phyloP scores from a whole-genome alignment of 2,329 filamentous ascomycete species.

The Leptographium lundbergii region DNA sequence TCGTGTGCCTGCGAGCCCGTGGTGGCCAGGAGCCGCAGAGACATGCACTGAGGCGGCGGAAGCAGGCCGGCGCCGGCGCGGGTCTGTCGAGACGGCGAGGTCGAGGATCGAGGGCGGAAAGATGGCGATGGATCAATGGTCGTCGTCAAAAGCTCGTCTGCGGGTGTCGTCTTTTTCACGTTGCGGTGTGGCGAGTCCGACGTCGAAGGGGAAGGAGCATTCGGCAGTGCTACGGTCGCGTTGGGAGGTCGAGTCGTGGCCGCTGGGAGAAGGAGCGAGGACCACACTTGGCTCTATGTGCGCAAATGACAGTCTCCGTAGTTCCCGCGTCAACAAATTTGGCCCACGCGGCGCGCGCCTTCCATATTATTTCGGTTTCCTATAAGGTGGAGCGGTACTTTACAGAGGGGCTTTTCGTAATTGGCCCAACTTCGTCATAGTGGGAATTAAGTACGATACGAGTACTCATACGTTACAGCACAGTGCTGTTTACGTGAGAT shows the following conservation, averaged over 20 bases:
- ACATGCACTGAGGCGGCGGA: background rate
- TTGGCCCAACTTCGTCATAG: background rate
- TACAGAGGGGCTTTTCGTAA: background rate
- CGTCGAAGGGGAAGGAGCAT: background rate
- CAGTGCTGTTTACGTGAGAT: background rate
- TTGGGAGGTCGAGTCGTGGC: background rate
- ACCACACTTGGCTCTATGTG: background rate
- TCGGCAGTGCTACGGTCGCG: background rate
- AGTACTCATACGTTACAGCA: too few relatives aligned
- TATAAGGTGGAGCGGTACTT: background rate
- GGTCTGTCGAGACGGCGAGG: background rate
- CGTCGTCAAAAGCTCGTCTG: background rate
- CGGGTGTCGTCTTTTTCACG: background rate
- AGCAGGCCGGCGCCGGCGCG: slow-evolving; percentile 1
- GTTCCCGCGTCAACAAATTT: slow-evolving; percentile 17
- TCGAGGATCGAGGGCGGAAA: background rate
- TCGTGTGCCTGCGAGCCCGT: background rate
- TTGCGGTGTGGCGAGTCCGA: background rate
- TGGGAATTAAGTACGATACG: too few relatives aligned
- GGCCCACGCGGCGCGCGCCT: slow-evolving; percentile 10
- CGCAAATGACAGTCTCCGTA: background rate
- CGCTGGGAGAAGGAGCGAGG: background rate
- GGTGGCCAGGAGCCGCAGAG: background rate
- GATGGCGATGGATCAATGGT: background rate
- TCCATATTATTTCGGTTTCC: background rate